phyloP scores from a whole-genome alignment of 345 rosid species.

The Acer saccharum region DNA sequence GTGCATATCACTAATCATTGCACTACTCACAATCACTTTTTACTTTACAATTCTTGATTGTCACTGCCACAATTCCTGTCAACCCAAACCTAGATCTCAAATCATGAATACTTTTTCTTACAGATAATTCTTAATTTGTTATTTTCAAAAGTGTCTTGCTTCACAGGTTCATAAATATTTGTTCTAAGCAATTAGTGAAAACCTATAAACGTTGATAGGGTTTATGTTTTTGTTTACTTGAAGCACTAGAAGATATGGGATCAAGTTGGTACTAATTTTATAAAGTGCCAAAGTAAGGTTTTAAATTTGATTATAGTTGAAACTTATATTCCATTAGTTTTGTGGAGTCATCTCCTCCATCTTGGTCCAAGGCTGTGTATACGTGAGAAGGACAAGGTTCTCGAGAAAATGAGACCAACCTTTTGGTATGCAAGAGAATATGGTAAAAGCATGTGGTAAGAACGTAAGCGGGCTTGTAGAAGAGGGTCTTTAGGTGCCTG shows the following conservation, averaged over 20 bases:
- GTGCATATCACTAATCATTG: background rate
- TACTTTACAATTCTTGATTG: background rate
- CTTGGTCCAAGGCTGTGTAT: too few relatives aligned
- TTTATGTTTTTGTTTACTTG: background rate
- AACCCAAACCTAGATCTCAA: background rate
- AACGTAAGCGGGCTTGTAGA: background rate
- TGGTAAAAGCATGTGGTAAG: background rate
- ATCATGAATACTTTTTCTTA: background rate
- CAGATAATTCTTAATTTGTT: background rate
- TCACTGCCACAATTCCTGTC: background rate
- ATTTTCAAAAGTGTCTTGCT: background rate
- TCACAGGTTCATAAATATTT: background rate
- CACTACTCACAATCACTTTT: background rate
- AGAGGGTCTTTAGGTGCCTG: background rate
- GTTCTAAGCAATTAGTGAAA: background rate
- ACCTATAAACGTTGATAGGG: too few relatives aligned
- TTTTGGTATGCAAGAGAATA: background rate
- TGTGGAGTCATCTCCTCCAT: background rate
- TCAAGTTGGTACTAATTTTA: slow-evolving; percentile 1
- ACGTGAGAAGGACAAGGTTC: background rate
- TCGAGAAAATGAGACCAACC: background rate
- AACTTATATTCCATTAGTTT: background rate
- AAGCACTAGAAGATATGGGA: background rate
- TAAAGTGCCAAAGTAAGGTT: background rate
- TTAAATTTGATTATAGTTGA: background rate